Evolutionary conservation across 164 flowering plant species (phyloP), one percentile per base, ranked within the genome.

Genomic region (Annona squamosa): DNA sequence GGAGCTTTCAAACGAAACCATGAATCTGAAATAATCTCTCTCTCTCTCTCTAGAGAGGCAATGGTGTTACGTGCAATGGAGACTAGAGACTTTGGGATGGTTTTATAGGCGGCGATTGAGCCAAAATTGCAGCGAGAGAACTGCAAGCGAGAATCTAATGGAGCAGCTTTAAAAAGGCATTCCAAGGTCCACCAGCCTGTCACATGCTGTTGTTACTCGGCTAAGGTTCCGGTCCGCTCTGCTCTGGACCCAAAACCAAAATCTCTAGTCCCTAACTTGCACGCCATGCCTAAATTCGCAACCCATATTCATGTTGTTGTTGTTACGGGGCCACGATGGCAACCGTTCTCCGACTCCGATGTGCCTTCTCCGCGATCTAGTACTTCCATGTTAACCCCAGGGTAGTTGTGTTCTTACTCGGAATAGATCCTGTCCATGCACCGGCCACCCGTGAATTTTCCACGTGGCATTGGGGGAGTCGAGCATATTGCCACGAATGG

Each of bases 1-100:
- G 26, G 81, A 69, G 7, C 79, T 77, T 70, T 88, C 88, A 77
- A 88, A 74, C 52, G 89, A 88, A 72, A 88, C 90, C 97, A 87
- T 88, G 73, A 72, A 67, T 46, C 7, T n/a, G 42, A 46, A 46
- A 17, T 59, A 63, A 63, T 9, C 57, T 70, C 68, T 68, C 64
- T 71, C 57, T 72, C 66, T 26, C 1, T 52, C 57, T 52, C 74
- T 17, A 59, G 3, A 42, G n/a, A 46, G 41, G 18, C 57, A 59
- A 17, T 12, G 63, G 79, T 71, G 79, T 41, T 47, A 4, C 12
- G 67, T 70, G 16, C 46, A 67, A 46, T 62, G 76, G 72, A 65
- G 76, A 47, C 72, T 62, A 74, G 72, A 65, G 76, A 43, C 72
- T 63, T 77, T 52, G n/a, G 63, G 72, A 67, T 64, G 78, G 65